Conservation (phyloP, 805 yeast genomes). For the Ogataea wickerhamii region DNA sequence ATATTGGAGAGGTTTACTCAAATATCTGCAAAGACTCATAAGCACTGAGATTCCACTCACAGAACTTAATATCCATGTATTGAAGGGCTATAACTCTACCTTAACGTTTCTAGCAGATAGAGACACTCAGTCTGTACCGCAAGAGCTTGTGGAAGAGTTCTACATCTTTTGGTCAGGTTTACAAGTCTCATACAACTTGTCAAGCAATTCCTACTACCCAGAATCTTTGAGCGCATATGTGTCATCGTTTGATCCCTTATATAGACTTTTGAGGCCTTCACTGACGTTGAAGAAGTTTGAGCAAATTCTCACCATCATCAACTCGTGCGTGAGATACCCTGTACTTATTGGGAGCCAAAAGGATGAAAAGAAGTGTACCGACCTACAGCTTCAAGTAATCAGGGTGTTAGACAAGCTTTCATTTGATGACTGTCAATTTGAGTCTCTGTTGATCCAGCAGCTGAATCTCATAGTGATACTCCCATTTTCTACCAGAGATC, state of each 20-base stretch:
- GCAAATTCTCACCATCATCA: slow-evolving; percentile 54
- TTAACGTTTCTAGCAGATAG: slow-evolving; percentile 23
- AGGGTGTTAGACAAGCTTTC: slow-evolving; percentile 38
- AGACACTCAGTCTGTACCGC: slow-evolving; percentile 23
- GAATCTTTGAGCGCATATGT: slow-evolving; percentile 57
- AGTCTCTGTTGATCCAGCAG: slow-evolving; percentile 49
- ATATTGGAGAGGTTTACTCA: slow-evolving; percentile 58
- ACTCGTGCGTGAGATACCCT: slow-evolving; percentile 69
- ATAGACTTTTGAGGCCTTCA: slow-evolving; percentile 33
- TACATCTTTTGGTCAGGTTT: slow-evolving; percentile 51
- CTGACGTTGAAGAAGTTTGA: slow-evolving; percentile 39
- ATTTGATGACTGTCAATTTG: slow-evolving; percentile 33
- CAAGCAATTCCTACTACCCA: slow-evolving; percentile 43
- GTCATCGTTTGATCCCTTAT: slow-evolving; percentile 48
- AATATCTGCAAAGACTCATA: slow-evolving; percentile 43
- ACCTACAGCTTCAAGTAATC: slow-evolving; percentile 59
- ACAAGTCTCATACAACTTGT: slow-evolving; percentile 42
- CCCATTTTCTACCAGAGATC: slow-evolving; percentile 58
- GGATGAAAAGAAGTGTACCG: slow-evolving; percentile 57
- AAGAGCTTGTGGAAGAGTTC: slow-evolving; percentile 35
- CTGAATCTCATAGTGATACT: slow-evolving; percentile 49
- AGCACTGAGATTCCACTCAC: slow-evolving; percentile 38
- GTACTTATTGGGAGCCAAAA: slow-evolving; percentile 53
- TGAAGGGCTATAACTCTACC: slow-evolving; percentile 41
- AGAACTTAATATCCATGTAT: slow-evolving; percentile 54